These are phyloP conservation scores for Pulveroboletus ravenelii DNA, from an alignment of 768 basidiomycete species.

Conservation along the genomic window DNA sequence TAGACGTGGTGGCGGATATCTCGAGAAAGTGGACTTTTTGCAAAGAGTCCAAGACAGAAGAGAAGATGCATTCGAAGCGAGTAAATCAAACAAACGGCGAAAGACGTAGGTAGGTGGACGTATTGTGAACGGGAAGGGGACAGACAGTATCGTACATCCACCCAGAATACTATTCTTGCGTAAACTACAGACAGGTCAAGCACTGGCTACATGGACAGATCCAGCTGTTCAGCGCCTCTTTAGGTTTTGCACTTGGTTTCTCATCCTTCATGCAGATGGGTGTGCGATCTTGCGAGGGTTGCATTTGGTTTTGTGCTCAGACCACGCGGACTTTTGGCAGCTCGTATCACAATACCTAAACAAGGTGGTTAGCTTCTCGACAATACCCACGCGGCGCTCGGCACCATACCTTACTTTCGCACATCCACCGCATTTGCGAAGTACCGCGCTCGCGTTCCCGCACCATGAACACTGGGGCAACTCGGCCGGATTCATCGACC, in stretches of 20 bases:
- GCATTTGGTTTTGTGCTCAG: constrained; percentile 13
- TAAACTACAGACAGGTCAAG: neutral
- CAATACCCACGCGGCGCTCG: neutral
- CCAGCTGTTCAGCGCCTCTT: neutral
- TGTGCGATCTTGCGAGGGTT: constrained; percentile 1
- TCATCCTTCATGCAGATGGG: neutral
- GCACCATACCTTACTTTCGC: constrained; percentile 34
- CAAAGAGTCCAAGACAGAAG: constrained; percentile 68
- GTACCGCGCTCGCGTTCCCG: constrained; percentile 53
- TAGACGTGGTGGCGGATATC: constrained; percentile 69
- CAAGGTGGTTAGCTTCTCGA: neutral
- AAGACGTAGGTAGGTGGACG: constrained; percentile 14
- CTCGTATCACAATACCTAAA: constrained; percentile 13
- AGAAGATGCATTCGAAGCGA: constrained; percentile 58
- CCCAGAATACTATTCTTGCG: neutral
- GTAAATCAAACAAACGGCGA: constrained; percentile 50
- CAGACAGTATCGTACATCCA: constrained; percentile 7
- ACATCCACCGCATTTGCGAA: constrained; percentile 50
- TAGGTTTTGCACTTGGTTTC: neutral
- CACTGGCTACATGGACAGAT: neutral
- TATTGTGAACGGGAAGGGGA: neutral
- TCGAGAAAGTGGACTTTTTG: constrained; percentile 83
- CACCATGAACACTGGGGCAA: constrained; percentile 63
- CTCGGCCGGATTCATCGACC: constrained; percentile 45
- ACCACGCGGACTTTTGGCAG: constrained; percentile 15